A percentile compares a stretch with the other conserved stretches of the same genome.
Conservation (phyloP, 176 grass and related monocot species). For the Musa acuminata region DNA sequence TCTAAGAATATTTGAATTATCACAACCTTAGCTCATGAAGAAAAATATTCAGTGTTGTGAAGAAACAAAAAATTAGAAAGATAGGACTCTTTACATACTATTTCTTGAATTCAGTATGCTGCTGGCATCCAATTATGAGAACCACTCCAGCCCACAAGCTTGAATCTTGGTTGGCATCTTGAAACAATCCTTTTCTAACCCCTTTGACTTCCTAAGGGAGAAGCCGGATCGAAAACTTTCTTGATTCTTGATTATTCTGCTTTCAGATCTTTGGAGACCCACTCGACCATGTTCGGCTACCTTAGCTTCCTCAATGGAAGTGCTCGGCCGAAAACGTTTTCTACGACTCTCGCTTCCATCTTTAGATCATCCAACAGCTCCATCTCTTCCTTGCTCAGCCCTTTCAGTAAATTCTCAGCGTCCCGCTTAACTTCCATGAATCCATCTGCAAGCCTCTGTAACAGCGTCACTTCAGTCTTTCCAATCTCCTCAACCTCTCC, state of each 20-base stretch:
- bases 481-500: slow-evolving; percentile 67
- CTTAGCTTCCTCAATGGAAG: slow-evolving; percentile 82
- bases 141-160: not conserved
- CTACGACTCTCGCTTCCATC: slow-evolving; percentile 76
- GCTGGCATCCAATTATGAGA: not conserved
- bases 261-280: not conserved
- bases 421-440: slow-evolving; percentile 55
- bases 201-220: not conserved
- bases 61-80: not conserved
- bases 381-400: slow-evolving; percentile 82
- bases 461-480: slow-evolving; percentile 47
- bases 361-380: slow-evolving; percentile 75
- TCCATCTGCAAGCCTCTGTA: slow-evolving; percentile 55
- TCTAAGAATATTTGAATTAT: no score
- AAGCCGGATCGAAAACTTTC: not conserved
- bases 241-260: not conserved
- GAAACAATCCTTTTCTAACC: not conserved
- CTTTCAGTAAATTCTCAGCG: slow-evolving; percentile 57
- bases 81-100: not conserved
- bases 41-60: not conserved
- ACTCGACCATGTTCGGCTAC: slow-evolving; percentile 10
- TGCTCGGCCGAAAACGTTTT: slow-evolving; percentile 59
- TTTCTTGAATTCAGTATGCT: not conserved
- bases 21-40: no score
- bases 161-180: not conserved